These are phyloP conservation scores for Candida koratica DNA, from an alignment of 805 yeast genomes.

Conservation along the genomic window DNA sequence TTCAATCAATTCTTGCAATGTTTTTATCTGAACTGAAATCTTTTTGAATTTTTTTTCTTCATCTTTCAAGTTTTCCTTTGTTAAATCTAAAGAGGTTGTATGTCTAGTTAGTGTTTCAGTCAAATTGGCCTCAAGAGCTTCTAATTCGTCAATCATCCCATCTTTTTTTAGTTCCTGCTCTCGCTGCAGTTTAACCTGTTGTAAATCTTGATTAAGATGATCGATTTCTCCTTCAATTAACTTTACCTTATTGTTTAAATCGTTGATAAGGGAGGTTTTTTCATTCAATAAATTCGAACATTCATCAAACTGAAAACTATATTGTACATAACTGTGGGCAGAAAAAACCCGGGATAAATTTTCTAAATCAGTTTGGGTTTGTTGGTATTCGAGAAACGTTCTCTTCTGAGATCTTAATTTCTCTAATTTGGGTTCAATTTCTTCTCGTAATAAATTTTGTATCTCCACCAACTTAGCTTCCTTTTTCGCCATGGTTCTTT, in stretches of 20 bases:
- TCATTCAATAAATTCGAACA: slow-evolving; percentile 42
- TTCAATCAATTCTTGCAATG: slow-evolving; percentile 29
- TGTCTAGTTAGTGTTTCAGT: slow-evolving; percentile 66
- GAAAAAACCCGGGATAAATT: slow-evolving; percentile 66
- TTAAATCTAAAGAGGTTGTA: slow-evolving; percentile 58
- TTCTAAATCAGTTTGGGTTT: slow-evolving; percentile 76
- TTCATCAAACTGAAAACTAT: slow-evolving; percentile 38
- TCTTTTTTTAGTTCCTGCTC: slow-evolving; percentile 60
- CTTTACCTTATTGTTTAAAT: slow-evolving; percentile 42
- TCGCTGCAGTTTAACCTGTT: slow-evolving; percentile 46
- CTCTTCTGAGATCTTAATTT: slow-evolving; percentile 78
- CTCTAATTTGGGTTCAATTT: slow-evolving; percentile 88
- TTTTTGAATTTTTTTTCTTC: slow-evolving; percentile 38
- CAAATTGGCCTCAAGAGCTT: slow-evolving; percentile 49
- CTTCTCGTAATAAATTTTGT: slow-evolving; percentile 67
- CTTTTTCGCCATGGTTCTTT: slow-evolving; percentile 86
- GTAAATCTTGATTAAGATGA: slow-evolving; percentile 59
- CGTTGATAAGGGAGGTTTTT: slow-evolving; percentile 37
- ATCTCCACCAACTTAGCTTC: slow-evolving; percentile 82
- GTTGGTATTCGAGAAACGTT: slow-evolving; percentile 79
- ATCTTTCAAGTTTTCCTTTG: slow-evolving; percentile 54
- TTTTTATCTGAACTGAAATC: slow-evolving; percentile 30
- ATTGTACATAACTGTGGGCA: slow-evolving; percentile 63
- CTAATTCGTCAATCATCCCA: slow-evolving; percentile 56
- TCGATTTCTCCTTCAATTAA: slow-evolving; percentile 52